phyloP scores from a whole-genome alignment of 305 asterid genomes.

The Fraxinus xanthoxyloides region DNA sequence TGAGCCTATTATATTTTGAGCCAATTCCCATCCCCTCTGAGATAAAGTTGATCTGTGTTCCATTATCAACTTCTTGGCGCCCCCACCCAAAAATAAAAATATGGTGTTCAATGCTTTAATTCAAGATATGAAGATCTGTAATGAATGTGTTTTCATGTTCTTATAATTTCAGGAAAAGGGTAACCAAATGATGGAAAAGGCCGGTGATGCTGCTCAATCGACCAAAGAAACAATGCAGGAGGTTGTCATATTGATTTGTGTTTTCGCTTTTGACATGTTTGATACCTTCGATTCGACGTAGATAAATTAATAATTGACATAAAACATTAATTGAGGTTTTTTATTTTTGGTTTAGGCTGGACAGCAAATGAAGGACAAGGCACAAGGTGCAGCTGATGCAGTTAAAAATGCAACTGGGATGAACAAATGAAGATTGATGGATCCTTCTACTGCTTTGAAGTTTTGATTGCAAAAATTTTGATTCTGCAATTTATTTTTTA shows the following conservation, averaged over 20 bases:
- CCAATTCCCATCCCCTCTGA: background rate
- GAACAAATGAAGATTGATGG: slow-evolving; percentile 41
- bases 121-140: background rate
- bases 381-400: slow-evolving; percentile 65
- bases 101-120: background rate
- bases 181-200: slow-evolving; percentile 49
- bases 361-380: slow-evolving; percentile 47
- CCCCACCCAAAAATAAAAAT: no score
- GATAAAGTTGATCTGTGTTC: background rate
- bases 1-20: background rate
- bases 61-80: background rate
- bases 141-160: background rate
- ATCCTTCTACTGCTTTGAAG: background rate
- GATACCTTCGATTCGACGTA: background rate
- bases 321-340: background rate
- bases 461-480: background rate
- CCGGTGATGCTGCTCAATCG: slow-evolving; percentile 42
- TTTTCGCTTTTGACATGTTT: background rate
- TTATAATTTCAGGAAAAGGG: slow-evolving; percentile 41
- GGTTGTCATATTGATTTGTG: slow-evolving; percentile 19
- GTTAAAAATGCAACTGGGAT: slow-evolving; percentile 70
- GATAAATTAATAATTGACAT: background rate
- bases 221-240: slow-evolving; percentile 40
- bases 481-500: background rate
- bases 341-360: slow-evolving; percentile 38